Conservation (phyloP, 768 basidiomycete species). For the Hortiboletus campestris region DNA sequence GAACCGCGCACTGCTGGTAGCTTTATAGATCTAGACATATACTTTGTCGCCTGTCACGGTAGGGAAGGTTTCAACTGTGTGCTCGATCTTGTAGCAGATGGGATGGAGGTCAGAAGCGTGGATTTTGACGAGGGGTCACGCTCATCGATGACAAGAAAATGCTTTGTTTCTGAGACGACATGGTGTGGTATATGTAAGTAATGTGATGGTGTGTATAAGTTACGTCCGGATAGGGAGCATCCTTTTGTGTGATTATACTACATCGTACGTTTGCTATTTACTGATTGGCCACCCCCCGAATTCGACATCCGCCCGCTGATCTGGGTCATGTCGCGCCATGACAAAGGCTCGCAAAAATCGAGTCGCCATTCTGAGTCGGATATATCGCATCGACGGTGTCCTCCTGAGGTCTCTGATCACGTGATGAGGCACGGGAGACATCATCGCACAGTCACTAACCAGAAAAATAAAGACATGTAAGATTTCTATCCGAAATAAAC, state of each 20-base stretch:
- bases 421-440: constrained; percentile 16
- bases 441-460: constrained; percentile 23
- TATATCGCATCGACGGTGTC: constrained; percentile 32
- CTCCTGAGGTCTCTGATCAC: constrained; percentile 26
- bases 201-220: constrained; percentile 11
- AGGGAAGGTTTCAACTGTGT: constrained; percentile 34
- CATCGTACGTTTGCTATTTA: constrained; percentile 25
- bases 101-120: constrained; percentile 45
- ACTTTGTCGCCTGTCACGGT: constrained; percentile 41
- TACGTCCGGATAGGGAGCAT: not conserved
- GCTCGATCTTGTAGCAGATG: constrained; percentile 40
- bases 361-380: constrained; percentile 31
- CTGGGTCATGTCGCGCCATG: constrained; percentile 29
- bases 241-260: constrained; percentile 11
- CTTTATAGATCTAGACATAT: constrained; percentile 29
- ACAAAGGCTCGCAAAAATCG: constrained; percentile 31
- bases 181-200: not conserved
- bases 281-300: constrained; percentile 31
- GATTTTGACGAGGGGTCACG: constrained; percentile 39
- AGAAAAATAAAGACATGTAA: constrained; percentile 16
- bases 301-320: constrained; percentile 27
- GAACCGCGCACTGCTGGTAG: constrained; percentile 44
- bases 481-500: constrained; percentile 24
- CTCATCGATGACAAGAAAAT: constrained; percentile 26
- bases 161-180: constrained; percentile 29